Evolutionary conservation across 495 filamentous ascomycete species (phyloP).

Genomic region (Choiromyces venosus): DNA sequence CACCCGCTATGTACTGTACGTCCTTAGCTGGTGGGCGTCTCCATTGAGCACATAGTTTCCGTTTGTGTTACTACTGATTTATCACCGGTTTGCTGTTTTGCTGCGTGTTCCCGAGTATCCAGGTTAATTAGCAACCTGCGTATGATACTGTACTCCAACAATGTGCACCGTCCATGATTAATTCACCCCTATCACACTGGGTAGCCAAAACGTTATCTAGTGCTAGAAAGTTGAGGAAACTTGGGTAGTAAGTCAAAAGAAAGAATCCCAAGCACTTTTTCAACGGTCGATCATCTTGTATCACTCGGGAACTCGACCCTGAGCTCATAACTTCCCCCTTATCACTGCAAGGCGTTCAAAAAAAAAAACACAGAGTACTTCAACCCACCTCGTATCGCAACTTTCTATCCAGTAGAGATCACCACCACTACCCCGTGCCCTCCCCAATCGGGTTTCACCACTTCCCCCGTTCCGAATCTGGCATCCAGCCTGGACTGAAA

Average conservation of each 20-base stretch:
- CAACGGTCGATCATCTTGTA: not conserved
- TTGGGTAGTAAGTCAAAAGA: not conserved
- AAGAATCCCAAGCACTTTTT: not conserved
- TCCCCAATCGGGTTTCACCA: not conserved
- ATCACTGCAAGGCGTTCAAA: not conserved
- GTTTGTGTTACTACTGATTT: not conserved
- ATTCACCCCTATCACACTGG: not conserved
- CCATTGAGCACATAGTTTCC: not conserved
- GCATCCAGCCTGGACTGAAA: not conserved
- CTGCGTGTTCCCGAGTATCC: not conserved
- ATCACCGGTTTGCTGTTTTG: not conserved
- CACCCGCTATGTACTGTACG: not conserved
- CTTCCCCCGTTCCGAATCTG: not conserved
- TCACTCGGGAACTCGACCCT: not conserved
- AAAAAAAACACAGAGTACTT: not conserved
- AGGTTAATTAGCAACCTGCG: not conserved
- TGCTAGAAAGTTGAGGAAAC: too few relatives aligned
- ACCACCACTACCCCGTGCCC: not conserved
- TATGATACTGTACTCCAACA: not conserved
- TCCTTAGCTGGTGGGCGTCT: too few relatives aligned
- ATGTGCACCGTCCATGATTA: not conserved
- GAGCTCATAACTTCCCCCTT: not conserved
- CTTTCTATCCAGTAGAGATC: not conserved
- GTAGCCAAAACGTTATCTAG: not conserved
- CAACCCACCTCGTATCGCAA: not conserved